Percentiles rank a stretch among this genome's conserved stretches.
Conservation (phyloP, 2,329 filamentous ascomycete genomes). For the Tolypocladium cylindrosporum region DNA sequence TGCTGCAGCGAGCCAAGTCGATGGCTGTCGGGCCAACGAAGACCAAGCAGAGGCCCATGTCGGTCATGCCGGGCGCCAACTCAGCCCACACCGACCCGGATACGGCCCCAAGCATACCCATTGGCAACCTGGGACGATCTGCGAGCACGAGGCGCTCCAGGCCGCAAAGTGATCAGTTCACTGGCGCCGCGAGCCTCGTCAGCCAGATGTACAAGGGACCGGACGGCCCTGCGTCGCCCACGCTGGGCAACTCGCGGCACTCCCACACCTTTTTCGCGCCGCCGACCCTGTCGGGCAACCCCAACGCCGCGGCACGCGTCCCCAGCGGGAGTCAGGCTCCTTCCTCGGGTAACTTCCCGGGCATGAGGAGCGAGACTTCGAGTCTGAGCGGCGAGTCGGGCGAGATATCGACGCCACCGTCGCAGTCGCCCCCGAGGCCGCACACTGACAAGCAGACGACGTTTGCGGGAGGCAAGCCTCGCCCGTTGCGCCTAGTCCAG, state of each 20-base stretch:
- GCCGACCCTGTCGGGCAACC: constrained; percentile 38
- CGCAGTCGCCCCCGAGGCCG: constrained; percentile 42
- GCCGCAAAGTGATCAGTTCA: constrained; percentile 55
- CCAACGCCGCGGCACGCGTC: constrained; percentile 38
- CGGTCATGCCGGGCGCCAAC: constrained; percentile 36
- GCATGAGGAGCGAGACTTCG: constrained; percentile 56
- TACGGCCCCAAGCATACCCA: constrained; percentile 67
- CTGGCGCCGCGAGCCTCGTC: constrained; percentile 59
- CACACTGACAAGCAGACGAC: constrained; percentile 46
- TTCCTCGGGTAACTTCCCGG: constrained; percentile 56
- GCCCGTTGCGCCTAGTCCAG: constrained; percentile 79
- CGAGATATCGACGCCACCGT: constrained; percentile 31
- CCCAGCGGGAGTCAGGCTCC: constrained; percentile 37
- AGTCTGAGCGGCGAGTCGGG: constrained; percentile 61
- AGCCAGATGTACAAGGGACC: constrained; percentile 83
- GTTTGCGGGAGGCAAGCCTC: constrained; percentile 60
- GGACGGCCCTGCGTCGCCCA: constrained; percentile 51
- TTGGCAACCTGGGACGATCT: constrained; percentile 45
- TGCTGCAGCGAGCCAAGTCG: constrained; percentile 53
- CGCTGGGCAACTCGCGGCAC: constrained; percentile 46
- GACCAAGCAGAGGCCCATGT: constrained; percentile 45
- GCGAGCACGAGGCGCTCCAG: constrained; percentile 43
- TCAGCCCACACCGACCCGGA: constrained; percentile 54
- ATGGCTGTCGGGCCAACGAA: constrained; percentile 41
- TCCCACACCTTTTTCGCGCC: constrained; percentile 55